These are phyloP conservation scores for Globisporangium solare DNA, from an alignment of 352 stramenopile species.

Conservation along the genomic window DNA sequence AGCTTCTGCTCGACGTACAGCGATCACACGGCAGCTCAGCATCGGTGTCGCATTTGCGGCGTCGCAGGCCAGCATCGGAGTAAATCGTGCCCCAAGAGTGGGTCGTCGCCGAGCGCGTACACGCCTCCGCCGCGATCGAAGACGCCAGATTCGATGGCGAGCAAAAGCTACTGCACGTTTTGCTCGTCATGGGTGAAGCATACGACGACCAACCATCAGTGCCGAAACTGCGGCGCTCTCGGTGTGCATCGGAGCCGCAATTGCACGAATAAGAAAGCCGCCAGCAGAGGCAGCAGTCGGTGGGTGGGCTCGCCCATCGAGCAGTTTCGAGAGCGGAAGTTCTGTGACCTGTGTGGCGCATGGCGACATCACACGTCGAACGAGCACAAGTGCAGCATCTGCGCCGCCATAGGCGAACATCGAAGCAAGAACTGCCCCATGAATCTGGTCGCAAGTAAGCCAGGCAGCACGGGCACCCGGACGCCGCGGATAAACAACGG, in stretches of 20 bases:
- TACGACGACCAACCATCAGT: constrained; percentile 53
- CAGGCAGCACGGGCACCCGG: constrained; percentile 1
- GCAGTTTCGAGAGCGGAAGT: constrained; percentile 33
- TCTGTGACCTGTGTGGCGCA: constrained; percentile 55
- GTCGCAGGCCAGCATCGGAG: constrained; percentile 56
- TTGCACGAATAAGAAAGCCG: constrained; percentile 24
- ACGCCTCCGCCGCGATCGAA: constrained; percentile 8
- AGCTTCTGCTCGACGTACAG: constrained; percentile 66
- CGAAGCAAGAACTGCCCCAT: constrained; percentile 59
- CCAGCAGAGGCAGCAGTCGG: constrained; percentile 15
- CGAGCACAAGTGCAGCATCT: constrained; percentile 66
- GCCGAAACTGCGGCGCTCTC: constrained; percentile 44
- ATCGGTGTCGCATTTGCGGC: constrained; percentile 61
- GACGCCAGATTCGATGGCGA: constrained; percentile 5
- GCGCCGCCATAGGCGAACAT: constrained; percentile 50
- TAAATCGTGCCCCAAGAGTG: constrained; percentile 33
- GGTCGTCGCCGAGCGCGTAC: constrained; percentile 18
- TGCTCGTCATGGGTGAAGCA: constrained; percentile 53
- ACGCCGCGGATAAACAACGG: constrained; percentile 12
- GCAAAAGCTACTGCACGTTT: constrained; percentile 53
- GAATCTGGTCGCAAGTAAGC: constrained; percentile 15
- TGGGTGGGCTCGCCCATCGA: constrained; percentile 49
- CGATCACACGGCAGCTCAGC: constrained; percentile 56
- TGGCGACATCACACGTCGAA: constrained; percentile 49
- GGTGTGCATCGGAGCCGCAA: constrained; percentile 55